These are phyloP conservation scores for Gossypium schwendimanii DNA, from an alignment of 441 rosid genomes.

Conservation along the genomic window DNA sequence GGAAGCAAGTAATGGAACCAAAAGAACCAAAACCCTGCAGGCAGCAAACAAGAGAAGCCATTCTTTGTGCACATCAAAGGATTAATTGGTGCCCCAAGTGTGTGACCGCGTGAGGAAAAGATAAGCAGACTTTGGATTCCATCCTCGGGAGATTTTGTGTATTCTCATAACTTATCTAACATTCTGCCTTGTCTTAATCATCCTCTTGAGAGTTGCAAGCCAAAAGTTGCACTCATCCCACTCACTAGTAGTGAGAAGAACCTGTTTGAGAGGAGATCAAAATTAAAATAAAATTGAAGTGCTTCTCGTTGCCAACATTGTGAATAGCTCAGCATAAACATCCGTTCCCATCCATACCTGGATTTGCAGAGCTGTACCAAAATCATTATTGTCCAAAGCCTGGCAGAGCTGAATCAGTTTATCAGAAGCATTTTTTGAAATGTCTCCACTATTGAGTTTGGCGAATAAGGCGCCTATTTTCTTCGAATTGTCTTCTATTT, in stretches of 20 bases:
- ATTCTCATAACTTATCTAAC: conserved; percentile 38
- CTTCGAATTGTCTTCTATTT: conserved; percentile 92
- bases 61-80: background rate
- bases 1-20: background rate
- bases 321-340: background rate
- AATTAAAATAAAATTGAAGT: background rate
- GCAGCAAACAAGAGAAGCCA: background rate
- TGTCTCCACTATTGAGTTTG: conserved; percentile 87
- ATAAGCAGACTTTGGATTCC: background rate
- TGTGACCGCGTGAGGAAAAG: background rate
- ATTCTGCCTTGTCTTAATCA: conserved; percentile 89
- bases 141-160: background rate
- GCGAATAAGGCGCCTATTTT: conserved; percentile 90
- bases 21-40: background rate
- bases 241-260: conserved; percentile 81
- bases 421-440: conserved; percentile 86
- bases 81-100: background rate
- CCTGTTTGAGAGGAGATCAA: conserved; percentile 33
- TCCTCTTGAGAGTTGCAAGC: conserved; percentile 86
- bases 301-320: background rate
- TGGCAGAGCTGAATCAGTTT: conserved; percentile 90
- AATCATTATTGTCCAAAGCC: conserved; percentile 81
- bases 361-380: conserved; percentile 74
- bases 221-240: conserved; percentile 99
- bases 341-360: conserved; percentile 41